phyloP scores from a whole-genome alignment of 345 rosid genomes.

The Syzygium jambos region DNA sequence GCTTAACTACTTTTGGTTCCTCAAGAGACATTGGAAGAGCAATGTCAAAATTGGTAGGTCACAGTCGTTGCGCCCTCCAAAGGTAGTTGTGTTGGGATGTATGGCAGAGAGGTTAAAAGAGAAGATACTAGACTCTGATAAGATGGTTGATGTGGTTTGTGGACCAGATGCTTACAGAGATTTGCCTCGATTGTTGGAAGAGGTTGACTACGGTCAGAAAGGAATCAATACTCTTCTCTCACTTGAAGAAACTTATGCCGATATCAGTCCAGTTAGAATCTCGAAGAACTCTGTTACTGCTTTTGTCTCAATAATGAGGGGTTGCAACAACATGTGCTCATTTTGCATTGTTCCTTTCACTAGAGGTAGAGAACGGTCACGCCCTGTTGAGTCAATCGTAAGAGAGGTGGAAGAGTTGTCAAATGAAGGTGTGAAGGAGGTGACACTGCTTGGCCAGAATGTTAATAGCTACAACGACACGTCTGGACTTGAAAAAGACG shows the following conservation, averaged over 20 bases:
- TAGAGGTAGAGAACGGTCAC: conserved; percentile 90
- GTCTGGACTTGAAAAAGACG: conserved; percentile 41
- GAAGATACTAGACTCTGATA: conserved; percentile 82
- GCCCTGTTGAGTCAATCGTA: conserved; percentile 79
- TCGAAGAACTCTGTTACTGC: conserved; percentile 59
- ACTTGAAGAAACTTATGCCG: conserved; percentile 90
- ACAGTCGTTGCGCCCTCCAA: conserved; percentile 59
- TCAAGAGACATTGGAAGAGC: conserved; percentile 82
- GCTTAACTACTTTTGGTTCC: conserved; percentile 92
- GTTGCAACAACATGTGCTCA: conserved; percentile 96
- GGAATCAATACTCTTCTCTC: conserved; percentile 95
- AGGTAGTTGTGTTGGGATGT: conserved; percentile 93
- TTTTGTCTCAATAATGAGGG: conserved; percentile 92
- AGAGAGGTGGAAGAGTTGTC: conserved; percentile 79
- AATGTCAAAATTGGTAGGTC: conserved; percentile 68
- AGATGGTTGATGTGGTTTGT: conserved; percentile 98
- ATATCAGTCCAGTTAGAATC: conserved; percentile 73
- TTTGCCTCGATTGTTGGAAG: conserved; percentile 70
- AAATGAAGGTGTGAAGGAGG: conserved; percentile 87
- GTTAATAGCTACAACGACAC: conserved; percentile 90
- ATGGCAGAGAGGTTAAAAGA: conserved; percentile 96
- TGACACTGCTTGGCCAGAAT: conserved; percentile 89
- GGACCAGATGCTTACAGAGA: conserved; percentile 97
- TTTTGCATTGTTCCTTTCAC: conserved; percentile 97
- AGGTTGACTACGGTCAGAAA: conserved; percentile 85